Evolutionary conservation across 257 asterid species (phyloP).

Genomic region (Primulina tabacum): DNA sequence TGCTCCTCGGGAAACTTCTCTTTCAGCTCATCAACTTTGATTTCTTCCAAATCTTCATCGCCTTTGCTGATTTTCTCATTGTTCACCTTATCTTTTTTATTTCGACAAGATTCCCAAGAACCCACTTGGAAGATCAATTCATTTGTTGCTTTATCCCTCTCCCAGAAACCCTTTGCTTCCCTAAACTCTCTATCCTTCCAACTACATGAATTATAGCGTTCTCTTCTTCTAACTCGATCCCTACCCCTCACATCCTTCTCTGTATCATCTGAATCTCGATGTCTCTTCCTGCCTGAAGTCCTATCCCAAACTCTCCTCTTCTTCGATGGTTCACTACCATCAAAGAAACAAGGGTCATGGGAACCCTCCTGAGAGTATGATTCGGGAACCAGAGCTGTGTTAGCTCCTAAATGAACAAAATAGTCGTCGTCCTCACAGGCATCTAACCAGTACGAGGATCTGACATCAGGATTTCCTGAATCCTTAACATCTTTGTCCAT

Average conservation of each 20-base stretch:
- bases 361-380: conserved; percentile 27
- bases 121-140: conserved; percentile 77
- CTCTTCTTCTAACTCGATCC: conserved; percentile 61
- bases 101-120: conserved; percentile 68
- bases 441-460: conserved; percentile 84
- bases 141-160: conserved; percentile 74
- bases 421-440: conserved; percentile 84
- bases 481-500: conserved; percentile 58
- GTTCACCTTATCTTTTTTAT: conserved; percentile 48
- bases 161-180: conserved; percentile 91
- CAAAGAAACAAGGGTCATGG: conserved; percentile 58
- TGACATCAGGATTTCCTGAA: conserved; percentile 38
- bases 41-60: conserved; percentile 41
- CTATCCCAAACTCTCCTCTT: conserved; percentile 52
- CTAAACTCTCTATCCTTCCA: conserved; percentile 60
- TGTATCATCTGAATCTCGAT: conserved; percentile 47
- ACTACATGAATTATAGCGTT: conserved; percentile 38
- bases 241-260: conserved; percentile 54
- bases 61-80: conserved; percentile 35
- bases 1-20: conserved; percentile 73
- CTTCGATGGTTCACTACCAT: conserved; percentile 41
- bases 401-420: conserved; percentile 49
- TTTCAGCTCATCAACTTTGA: conserved; percentile 47
- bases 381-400: background rate
- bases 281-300: conserved; percentile 62